Conservation (phyloP, 2,329 filamentous ascomycete species). For the Fusarium sp. region DNA sequence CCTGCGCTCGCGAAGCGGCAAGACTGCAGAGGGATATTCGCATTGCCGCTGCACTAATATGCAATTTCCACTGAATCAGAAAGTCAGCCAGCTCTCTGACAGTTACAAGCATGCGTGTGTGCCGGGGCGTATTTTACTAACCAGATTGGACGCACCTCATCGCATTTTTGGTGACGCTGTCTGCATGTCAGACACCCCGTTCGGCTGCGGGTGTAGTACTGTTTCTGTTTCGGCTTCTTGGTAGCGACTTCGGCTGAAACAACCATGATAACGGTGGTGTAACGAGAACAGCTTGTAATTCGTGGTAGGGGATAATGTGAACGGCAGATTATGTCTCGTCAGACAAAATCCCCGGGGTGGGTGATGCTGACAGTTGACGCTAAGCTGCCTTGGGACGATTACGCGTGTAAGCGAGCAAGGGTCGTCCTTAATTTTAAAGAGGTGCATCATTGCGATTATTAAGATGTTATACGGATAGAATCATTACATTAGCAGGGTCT, state of each 20-base stretch:
- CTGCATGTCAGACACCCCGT: conserved; percentile 40
- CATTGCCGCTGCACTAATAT: not conserved
- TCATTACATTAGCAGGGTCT: rapidly evolving
- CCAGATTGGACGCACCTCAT: conserved; percentile 35
- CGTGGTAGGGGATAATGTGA: not conserved
- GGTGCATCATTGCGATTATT: not conserved
- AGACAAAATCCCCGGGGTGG: not conserved
- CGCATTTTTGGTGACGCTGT: conserved; percentile 34
- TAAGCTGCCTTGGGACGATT: conserved; percentile 22
- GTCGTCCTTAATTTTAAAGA: not conserved
- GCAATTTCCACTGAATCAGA: conserved; percentile 27
- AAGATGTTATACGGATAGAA: too few species aligned
- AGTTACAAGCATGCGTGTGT: not conserved
- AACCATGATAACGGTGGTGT: not conserved
- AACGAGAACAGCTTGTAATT: not conserved
- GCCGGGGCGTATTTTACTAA: conserved; percentile 3
- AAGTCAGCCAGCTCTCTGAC: not conserved
- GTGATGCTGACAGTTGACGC: not conserved
- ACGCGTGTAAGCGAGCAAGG: not conserved
- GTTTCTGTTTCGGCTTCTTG: conserved; percentile 3
- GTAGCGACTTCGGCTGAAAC: not conserved
- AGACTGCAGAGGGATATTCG: conserved; percentile 11
- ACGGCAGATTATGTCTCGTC: not conserved
- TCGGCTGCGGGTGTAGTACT: conserved; percentile 32
- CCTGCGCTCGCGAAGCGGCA: conserved; percentile 36